Percentiles rank a stretch among this genome's conserved stretches.
Evolutionary conservation across 768 basidiomycete genomes (phyloP).

Genomic region (Amylocystis lapponica): DNA sequence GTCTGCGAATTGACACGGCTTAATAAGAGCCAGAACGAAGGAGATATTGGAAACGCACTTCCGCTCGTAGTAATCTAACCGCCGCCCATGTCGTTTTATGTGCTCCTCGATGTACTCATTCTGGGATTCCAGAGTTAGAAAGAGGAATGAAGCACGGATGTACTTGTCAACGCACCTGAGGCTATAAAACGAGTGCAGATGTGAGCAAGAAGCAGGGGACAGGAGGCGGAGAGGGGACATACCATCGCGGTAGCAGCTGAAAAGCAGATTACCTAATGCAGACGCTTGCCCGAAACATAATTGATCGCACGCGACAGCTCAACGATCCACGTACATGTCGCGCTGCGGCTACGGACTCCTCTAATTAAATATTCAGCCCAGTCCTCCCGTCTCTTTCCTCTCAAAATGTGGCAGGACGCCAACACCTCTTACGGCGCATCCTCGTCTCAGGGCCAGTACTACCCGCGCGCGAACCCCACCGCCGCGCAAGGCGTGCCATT

Average conservation of each 20-base stretch:
- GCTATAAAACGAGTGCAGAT: slow-evolving; percentile 32
- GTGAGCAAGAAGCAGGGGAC: neutral
- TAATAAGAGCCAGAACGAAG: neutral
- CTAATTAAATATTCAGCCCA: too few relatives aligned
- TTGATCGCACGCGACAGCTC: neutral
- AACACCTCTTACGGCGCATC: slow-evolving; percentile 51
- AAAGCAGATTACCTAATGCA: slow-evolving; percentile 8
- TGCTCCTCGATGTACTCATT: slow-evolving; percentile 99
- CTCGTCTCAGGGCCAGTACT: slow-evolving; percentile 57
- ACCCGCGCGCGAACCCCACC: slow-evolving; percentile 33
- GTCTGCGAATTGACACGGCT: slow-evolving; percentile 38
- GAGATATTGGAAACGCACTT: slow-evolving; percentile 52
- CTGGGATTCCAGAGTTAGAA: slow-evolving; percentile 35
- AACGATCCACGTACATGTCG: slow-evolving; percentile 9
- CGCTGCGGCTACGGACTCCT: slow-evolving; percentile 3
- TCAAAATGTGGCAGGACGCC: slow-evolving; percentile 72
- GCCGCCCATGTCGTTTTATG: slow-evolving; percentile 93
- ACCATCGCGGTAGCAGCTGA: slow-evolving; percentile 20
- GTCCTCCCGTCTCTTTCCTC: slow-evolving; percentile 5
- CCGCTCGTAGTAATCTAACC: slow-evolving; percentile 93
- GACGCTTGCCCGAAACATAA: neutral
- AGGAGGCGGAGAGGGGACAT: slow-evolving; percentile 7
- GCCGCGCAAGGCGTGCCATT: slow-evolving; percentile 48
- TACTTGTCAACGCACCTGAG: slow-evolving; percentile 45
- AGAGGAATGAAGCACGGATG: neutral